phyloP scores from a whole-genome alignment of 306 rosid species.

The Cajanus cajan region DNA sequence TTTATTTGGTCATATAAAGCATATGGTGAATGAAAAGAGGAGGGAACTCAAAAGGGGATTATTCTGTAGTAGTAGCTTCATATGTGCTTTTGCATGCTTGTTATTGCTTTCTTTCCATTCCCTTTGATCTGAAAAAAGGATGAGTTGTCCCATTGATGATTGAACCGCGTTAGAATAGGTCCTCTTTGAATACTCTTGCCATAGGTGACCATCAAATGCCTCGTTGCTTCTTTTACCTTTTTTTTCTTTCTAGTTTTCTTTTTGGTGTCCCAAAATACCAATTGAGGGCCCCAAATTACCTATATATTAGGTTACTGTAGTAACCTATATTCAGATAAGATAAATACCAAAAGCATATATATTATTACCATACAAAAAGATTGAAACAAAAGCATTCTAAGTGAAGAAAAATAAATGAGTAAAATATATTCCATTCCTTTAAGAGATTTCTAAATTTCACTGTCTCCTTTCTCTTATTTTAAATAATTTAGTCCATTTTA shows the following conservation, averaged over 20 bases:
- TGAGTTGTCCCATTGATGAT: constrained; percentile 34
- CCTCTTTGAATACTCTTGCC: constrained; percentile 13
- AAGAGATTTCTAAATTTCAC: neutral
- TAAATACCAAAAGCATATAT: neutral
- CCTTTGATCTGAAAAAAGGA: constrained; percentile 41
- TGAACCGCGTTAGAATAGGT: constrained; percentile 23
- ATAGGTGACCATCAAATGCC: constrained; percentile 15
- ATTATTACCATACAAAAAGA: neutral
- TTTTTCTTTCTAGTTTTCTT: neutral
- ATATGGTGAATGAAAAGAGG: constrained; percentile 26
- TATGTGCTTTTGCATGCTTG: constrained; percentile 24
- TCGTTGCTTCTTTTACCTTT: constrained; percentile 17
- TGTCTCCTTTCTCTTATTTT: neutral
- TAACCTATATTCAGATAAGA: neutral
- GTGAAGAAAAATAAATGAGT: constrained; percentile 1
- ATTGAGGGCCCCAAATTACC: constrained; percentile 26
- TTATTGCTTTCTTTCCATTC: constrained; percentile 25
- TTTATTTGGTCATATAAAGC: neutral
- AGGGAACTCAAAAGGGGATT: constrained; percentile 31
- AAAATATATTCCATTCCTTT: neutral
- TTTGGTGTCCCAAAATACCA: constrained; percentile 5
- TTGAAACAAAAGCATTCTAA: constrained; percentile 6
- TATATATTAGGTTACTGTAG: constrained; percentile 14
- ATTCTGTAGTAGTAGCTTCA: constrained; percentile 34
- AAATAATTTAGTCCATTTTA: neutral